Evolutionary conservation across 2,329 filamentous ascomycete species (phyloP).

Genomic region (Acrocalymma vagum): DNA sequence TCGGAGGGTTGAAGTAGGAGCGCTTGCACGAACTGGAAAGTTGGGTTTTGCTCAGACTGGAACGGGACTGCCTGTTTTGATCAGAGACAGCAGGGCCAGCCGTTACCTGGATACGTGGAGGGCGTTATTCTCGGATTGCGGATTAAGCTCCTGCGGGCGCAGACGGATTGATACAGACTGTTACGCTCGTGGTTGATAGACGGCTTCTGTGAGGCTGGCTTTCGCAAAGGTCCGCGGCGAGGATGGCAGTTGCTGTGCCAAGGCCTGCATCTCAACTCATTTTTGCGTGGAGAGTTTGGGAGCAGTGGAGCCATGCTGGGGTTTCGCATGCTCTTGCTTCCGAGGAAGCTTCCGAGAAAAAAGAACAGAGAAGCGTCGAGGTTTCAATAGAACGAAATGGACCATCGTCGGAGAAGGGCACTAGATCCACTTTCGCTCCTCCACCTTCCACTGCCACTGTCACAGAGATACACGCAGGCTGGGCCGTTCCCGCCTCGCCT

Average conservation of each 20-base stretch:
- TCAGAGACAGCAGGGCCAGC: conserved; percentile 16
- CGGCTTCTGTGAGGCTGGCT: no score
- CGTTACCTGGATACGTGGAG: conserved; percentile 24
- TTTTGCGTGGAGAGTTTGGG: conserved; percentile 10
- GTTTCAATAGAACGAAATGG: no score
- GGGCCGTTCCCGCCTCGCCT: conserved; percentile 5
- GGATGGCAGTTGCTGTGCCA: conserved; percentile 4
- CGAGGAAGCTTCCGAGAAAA: conserved; percentile 10
- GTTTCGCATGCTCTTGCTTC: conserved; percentile 7
- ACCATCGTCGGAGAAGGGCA: no score
- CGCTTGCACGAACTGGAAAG: conserved; percentile 28
- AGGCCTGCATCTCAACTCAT: conserved; percentile 7
- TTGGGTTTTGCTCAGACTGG: no score
- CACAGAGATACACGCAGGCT: no score
- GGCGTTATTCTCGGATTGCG: conserved; percentile 25
- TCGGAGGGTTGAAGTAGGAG: conserved; percentile 19
- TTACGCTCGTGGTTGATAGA: conserved; percentile 25
- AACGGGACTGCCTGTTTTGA: conserved; percentile 26
- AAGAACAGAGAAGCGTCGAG: conserved; percentile 8
- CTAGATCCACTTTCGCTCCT: no score
- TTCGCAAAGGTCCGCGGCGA: no score
- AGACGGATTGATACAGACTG: conserved; percentile 26
- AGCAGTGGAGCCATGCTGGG: conserved; percentile 4
- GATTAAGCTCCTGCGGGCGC: conserved; percentile 34
- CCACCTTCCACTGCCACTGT: no score